These are phyloP conservation scores for Hyphopichia wangnamkhiaoensis DNA, from an alignment of 1,139 yeast genomes.

Conservation along the genomic window DNA sequence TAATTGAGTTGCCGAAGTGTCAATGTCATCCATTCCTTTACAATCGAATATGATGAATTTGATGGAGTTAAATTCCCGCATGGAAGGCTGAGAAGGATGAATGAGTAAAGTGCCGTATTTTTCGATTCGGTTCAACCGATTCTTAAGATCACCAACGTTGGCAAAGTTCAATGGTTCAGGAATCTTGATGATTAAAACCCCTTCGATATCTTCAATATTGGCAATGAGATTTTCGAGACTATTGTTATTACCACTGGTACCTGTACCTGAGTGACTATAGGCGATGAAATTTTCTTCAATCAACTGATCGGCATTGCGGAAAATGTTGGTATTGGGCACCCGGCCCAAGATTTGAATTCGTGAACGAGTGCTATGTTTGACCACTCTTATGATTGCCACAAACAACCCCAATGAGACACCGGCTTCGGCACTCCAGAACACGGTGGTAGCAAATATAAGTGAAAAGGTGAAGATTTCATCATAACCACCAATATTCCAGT, in stretches of 20 bases:
- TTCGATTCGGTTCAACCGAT: slow-evolving; percentile 26
- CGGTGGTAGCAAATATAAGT: slow-evolving; percentile 24
- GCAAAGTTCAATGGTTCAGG: slow-evolving; percentile 35
- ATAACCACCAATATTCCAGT: slow-evolving; percentile 31
- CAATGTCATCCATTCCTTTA: slow-evolving; percentile 34
- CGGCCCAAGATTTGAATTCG: slow-evolving; percentile 36
- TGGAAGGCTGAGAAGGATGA: slow-evolving; percentile 35
- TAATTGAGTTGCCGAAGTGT: slow-evolving; percentile 34
- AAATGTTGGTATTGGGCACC: slow-evolving; percentile 30
- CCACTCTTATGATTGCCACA: slow-evolving; percentile 28
- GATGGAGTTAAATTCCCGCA: slow-evolving; percentile 21
- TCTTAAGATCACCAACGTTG: slow-evolving; percentile 28
- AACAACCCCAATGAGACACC: slow-evolving; percentile 32
- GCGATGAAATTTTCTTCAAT: slow-evolving; percentile 32
- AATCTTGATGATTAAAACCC: slow-evolving; percentile 31
- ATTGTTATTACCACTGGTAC: slow-evolving; percentile 5
- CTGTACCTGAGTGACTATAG: slow-evolving; percentile 9
- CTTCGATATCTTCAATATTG: slow-evolving; percentile 32
- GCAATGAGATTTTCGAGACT: slow-evolving; percentile 21
- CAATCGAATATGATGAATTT: slow-evolving; percentile 32
- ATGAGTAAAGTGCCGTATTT: slow-evolving; percentile 28
- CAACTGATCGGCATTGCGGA: slow-evolving; percentile 37
- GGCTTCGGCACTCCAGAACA: slow-evolving; percentile 35
- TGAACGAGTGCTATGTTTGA: slow-evolving; percentile 30
- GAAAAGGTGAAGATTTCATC: slow-evolving; percentile 29